Evolutionary conservation across 352 stramenopile genomes (phyloP).

Genomic region (Globisporangium abappressorium): DNA sequence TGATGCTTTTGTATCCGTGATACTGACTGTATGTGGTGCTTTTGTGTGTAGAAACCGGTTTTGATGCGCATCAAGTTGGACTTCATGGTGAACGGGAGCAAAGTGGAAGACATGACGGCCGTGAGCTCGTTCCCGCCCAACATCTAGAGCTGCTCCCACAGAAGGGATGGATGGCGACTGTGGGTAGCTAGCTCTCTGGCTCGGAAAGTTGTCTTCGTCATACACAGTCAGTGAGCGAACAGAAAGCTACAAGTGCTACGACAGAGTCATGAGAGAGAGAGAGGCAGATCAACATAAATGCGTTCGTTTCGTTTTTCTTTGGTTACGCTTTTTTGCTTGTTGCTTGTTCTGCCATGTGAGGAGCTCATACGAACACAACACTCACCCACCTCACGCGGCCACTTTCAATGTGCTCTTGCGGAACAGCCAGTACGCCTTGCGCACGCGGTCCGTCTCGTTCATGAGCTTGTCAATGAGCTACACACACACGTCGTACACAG

Average conservation of each 20-base stretch:
- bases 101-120: constrained; percentile 83
- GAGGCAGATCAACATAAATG: constrained; percentile 15
- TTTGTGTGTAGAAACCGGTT: constrained; percentile 70
- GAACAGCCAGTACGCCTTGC: constrained; percentile 74
- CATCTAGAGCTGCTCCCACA: constrained; percentile 35
- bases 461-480: constrained; percentile 68
- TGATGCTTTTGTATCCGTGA: neutral
- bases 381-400: constrained; percentile 5
- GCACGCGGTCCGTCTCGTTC: constrained; percentile 69
- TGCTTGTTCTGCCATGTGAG: neutral
- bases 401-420: constrained; percentile 47
- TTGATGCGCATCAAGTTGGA: constrained; percentile 85
- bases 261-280: neutral
- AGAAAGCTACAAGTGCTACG: neutral
- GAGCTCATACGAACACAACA: constrained; percentile 17
- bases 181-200: neutral
- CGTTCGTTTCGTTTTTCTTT: constrained; percentile 11
- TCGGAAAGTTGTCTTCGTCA: neutral
- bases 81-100: constrained; percentile 80
- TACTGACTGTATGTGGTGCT: constrained; percentile 6
- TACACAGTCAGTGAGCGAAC: neutral
- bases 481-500: neutral
- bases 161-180: neutral
- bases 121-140: constrained; percentile 73
- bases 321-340: constrained; percentile 9